Base-by-base conservation (phyloP, 768 basidiomycete species). In the Tylopilus sp. region DNA sequence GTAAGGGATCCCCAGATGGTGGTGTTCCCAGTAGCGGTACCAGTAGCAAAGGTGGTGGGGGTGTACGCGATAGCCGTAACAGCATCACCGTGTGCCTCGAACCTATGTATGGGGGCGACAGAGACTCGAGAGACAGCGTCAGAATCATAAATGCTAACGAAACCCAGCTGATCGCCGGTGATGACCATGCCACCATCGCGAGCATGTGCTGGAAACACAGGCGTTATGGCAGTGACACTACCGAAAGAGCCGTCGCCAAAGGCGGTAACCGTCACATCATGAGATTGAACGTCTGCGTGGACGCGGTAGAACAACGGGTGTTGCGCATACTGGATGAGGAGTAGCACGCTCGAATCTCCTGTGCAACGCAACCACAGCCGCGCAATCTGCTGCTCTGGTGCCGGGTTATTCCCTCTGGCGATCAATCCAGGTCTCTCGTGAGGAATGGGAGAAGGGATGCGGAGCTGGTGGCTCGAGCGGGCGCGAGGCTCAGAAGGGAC, bases 1-100 rank as follows among this genome's bases (percentile, higher is more conserved):
- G 80, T 85, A 55, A 89, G 69, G 3, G 79, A 78, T 57, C 91
- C 86, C 75, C 82, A 88, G 13, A 86, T 73, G 17, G 69, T 72
- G 3, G 82, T 75, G 6, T 74, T 71, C 3, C 90, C 90, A 2
- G 74, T 67, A 1, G 77, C 73, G 21, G 86, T 86, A 25, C 90
- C 90, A 0, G 83, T 85, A 12, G 79, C 75, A 42, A 92, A 69
- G 15, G 80, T 72, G n/a, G 74, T 51, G 3, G 78, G 71, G 50
- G 80, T 83, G 76, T 85, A 80, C 1, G 79, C 74, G 18, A 92
- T 69, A 12, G 83, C 77, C 5, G 84, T 84, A 22, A 91, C 75
- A 0, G 81, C 83, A 55, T 87, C 85, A 44, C 73, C 71, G 57
- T 86, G 79, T 1, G 86, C 86, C 57, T 84, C 82, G 48, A 87